Evolutionary conservation across 257 asterid species (phyloP).

Genomic region (Ballota nigra): DNA sequence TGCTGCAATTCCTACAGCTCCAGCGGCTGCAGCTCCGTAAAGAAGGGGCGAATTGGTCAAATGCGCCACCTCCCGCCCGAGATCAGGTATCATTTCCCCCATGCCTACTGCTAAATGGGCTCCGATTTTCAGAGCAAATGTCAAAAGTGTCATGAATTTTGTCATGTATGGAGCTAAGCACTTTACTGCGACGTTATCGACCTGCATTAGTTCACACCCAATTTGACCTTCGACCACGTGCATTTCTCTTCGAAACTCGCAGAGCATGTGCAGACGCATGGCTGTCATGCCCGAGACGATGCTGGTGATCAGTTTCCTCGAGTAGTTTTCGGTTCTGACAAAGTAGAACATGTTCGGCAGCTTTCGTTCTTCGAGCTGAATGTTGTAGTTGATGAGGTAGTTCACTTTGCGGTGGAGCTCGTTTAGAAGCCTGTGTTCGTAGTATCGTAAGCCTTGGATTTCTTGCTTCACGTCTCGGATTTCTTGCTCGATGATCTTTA

Average conservation of each 20-base stretch:
- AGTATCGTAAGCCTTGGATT: slow-evolving; percentile 80
- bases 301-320: slow-evolving; percentile 72
- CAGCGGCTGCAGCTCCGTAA: slow-evolving; percentile 70
- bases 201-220: slow-evolving; percentile 82
- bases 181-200: slow-evolving; percentile 66
- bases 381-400: slow-evolving; percentile 69
- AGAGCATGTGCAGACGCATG: slow-evolving; percentile 70
- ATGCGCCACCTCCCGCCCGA: slow-evolving; percentile 74
- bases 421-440: slow-evolving; percentile 68
- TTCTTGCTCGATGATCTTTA: slow-evolving; percentile 85
- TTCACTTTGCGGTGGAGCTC: slow-evolving; percentile 70
- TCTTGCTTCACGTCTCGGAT: slow-evolving; percentile 81
- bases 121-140: slow-evolving; percentile 88
- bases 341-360: slow-evolving; percentile 80
- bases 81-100: slow-evolving; percentile 93
- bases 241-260: slow-evolving; percentile 74
- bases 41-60: slow-evolving; percentile 55
- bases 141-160: slow-evolving; percentile 69
- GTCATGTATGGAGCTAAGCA: slow-evolving; percentile 70
- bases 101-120: slow-evolving; percentile 91
- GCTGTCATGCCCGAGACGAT: slow-evolving; percentile 76
- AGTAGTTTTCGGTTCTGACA: slow-evolving; percentile 66
- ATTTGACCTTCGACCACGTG: slow-evolving; percentile 83
- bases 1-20: slow-evolving; percentile 60
- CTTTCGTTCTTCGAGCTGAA: slow-evolving; percentile 72